Evolutionary conservation across 495 filamentous ascomycete genomes (phyloP).

Genomic region (Bathelium albidoporum): DNA sequence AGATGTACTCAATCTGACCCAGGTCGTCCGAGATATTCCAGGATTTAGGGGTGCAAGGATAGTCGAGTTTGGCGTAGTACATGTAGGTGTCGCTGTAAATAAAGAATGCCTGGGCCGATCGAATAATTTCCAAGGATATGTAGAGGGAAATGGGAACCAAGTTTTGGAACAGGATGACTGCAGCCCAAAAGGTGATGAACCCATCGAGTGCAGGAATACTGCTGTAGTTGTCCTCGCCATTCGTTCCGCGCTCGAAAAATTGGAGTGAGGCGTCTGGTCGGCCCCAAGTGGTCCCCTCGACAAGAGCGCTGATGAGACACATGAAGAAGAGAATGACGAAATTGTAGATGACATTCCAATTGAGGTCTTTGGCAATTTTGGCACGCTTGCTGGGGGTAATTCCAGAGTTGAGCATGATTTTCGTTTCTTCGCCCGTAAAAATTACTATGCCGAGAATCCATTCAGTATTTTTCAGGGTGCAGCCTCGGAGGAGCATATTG

Average conservation of each 20-base stretch:
- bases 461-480: constrained; percentile 88
- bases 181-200: constrained; percentile 93
- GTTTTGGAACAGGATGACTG: constrained; percentile 91
- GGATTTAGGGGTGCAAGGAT: constrained; percentile 91
- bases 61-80: constrained; percentile 91
- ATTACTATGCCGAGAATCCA: constrained; percentile 94
- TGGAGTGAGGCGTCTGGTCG: constrained; percentile 60
- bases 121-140: constrained; percentile 93
- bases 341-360: constrained; percentile 97
- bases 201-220: constrained; percentile 68
- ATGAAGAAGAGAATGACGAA: constrained; percentile 83
- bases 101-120: constrained; percentile 87
- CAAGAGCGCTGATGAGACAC: constrained; percentile 76
- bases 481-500: constrained; percentile 87
- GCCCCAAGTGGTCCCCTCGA: constrained; percentile 75
- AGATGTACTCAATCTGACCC: constrained; percentile 98
- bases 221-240: constrained; percentile 41
- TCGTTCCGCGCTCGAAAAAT: constrained; percentile 77
- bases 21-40: constrained; percentile 99
- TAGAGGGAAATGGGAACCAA: constrained; percentile 97
- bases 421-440: constrained; percentile 94
- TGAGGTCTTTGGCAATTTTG: constrained; percentile 80
- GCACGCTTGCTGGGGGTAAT: constrained; percentile 94
- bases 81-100: constrained; percentile 92
- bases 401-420: constrained; percentile 99